Conservation (phyloP, 345 rosid genomes). For the Euphorbia lathyris region DNA sequence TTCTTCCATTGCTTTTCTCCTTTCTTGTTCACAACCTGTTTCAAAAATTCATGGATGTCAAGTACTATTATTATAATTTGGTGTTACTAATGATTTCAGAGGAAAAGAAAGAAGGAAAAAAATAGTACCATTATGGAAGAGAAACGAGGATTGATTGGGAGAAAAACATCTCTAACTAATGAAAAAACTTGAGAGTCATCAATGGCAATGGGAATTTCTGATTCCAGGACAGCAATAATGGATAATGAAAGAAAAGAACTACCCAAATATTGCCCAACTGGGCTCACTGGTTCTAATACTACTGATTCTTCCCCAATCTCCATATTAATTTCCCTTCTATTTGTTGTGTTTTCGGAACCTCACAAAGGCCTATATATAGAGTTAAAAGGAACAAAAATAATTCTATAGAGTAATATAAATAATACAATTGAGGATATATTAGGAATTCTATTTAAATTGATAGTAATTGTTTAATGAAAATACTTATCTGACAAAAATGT, state of each 20-base stretch:
- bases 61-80: no score
- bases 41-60: background rate
- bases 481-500: no score
- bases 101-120: background rate
- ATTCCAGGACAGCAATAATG: slow-evolving; percentile 31
- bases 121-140: slow-evolving; percentile 41
- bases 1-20: slow-evolving; percentile 35
- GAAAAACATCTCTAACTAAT: slow-evolving; percentile 31
- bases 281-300: slow-evolving; percentile 33
- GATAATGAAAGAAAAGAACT: slow-evolving; percentile 28
- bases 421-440: no score
- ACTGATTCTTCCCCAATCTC: slow-evolving; percentile 25
- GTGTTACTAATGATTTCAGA: no score
- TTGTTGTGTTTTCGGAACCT: no score
- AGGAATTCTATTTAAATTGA: no score
- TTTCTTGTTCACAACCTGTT: slow-evolving; percentile 22
- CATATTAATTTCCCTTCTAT: background rate
- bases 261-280: slow-evolving; percentile 33
- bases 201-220: slow-evolving; percentile 32
- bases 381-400: no score
- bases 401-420: no score
- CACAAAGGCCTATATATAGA: no score
- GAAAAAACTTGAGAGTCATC: slow-evolving; percentile 14
- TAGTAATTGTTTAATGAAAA: no score
- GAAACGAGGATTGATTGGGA: slow-evolving; percentile 46